Evolutionary conservation across 2,329 filamentous ascomycete genomes (phyloP), one percentile per base, ranked within the genome.

Genomic region (Colletotrichum brevisporum): DNA sequence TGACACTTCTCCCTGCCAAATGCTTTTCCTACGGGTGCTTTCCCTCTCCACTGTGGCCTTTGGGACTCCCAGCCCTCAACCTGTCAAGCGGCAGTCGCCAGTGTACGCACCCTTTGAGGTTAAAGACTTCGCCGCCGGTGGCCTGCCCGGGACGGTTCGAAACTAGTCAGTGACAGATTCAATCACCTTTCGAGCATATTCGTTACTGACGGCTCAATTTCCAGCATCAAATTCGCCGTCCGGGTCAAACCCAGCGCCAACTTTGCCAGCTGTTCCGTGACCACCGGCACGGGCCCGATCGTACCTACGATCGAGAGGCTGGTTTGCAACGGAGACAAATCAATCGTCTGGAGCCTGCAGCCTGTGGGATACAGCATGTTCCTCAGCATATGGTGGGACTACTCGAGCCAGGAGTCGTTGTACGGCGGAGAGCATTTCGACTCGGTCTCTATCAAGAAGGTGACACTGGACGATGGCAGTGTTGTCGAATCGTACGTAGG

Each of bases 371-470:
- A 51, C 15, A 62, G 69, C 5, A 67, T 66, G 69, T 57, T 58
- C 15, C 63, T 71, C 24, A 69, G 50, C 26, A 53, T 66, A 26
- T 71, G 69, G 69, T 71, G 54, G 47, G 48, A 63, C 13, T 71
- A 67, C 43, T 70, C 69, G 2, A 67, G 67, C 53, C 55, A 62
- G 15, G 67, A 26, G 15, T 53, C 57, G 16, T 10, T 63, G 15
- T 43, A 51, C 21, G 67, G 67, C 2, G 59, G 43, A 13, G 43
- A 45, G 13, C 67, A 63, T 13, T 39, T 70, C 31, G 52, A 47
- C 5, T 24, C 47, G 47, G 8, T 48, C 4, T 48, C 52, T 36
- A 57, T 70, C 9, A 39, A 48, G 27, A 59, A 58, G n/a, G 47
- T 45, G 16, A 69, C 57, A 12, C 13, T 58, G 5, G 31, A 39